Evolutionary conservation across 176 grass and related monocot genomes (phyloP), one percentile per base, ranked within the genome.

Genomic region (Zoysia pacifica): DNA sequence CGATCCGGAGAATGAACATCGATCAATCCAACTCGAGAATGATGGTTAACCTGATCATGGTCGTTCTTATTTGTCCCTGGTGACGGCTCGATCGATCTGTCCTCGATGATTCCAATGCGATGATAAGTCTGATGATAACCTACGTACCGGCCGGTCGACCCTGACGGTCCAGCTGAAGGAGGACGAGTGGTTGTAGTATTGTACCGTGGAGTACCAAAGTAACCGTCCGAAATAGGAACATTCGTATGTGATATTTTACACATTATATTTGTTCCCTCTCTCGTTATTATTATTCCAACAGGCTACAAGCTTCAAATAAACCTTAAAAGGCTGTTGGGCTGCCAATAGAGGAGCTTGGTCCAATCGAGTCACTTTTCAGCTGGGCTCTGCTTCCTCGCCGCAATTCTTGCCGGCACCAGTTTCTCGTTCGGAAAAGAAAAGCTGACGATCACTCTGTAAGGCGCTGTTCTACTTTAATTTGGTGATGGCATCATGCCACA

Each of bases 31-130:
- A 73, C 69, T 19, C n/a, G 80, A 82, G 37, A 11, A 63, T 38
- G 61, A 63, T 6, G 61, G 35, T 3, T 9, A 63, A 38, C 61
- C 61, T 4, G 51, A 14, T 1, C 1, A 7, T 38, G 28, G 35
- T 61, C 1, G 16, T 4, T 10, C 2, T 61, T 9, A 10, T 28
- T 63, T 38, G 10, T 66, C 37, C 13, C 19, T 35, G 58, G 2
- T 61, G 19, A 35, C 9, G 54, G 14, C 50, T 52, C 50, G 11
- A 4, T 62, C 5, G 4, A 65, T 35, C 42, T 0, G 4, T 35
- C 70, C n/a, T 62, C 79, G 79, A 72, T 81, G 56, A 71, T 59
- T 72, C 79, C 79, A 12, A 69, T 69, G 77, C 46, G 77, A 20
- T 16, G 28, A 28, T 28, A 28, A 28, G 28, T 28, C 28, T 28